Percentiles rank a stretch among this genome's conserved stretches.
These are phyloP conservation scores for Pluteus cervinus DNA, from an alignment of 768 basidiomycete genomes.

Conservation along the genomic window DNA sequence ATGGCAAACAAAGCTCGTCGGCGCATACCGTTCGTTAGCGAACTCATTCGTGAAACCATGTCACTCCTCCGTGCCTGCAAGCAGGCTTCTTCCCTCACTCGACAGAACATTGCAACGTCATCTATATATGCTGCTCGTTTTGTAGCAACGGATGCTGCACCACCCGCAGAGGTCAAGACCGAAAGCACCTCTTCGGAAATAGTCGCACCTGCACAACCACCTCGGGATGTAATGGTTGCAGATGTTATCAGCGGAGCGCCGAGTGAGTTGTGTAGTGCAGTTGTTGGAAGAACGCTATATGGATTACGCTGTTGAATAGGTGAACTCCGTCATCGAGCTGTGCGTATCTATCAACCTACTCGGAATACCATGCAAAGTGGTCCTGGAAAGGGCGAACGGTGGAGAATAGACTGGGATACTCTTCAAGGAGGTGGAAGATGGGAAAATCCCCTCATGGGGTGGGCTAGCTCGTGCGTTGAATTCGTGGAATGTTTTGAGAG, in stretches of 20 bases:
- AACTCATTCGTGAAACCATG: too few relatives aligned
- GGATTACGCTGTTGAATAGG: constrained; percentile 31
- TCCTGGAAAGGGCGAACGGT: constrained; percentile 75
- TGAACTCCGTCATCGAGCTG: constrained; percentile 80
- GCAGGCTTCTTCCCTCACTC: constrained; percentile 12
- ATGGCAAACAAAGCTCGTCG: too few relatives aligned
- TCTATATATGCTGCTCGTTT: constrained; percentile 17
- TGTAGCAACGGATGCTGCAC: constrained; percentile 23
- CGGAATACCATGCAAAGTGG: constrained; percentile 96
- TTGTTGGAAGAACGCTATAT: not conserved
- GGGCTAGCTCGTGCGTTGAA: constrained; percentile 81
- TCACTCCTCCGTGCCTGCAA: constrained; percentile 7
- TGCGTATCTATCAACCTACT: constrained; percentile 90
- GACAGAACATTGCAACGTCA: constrained; percentile 16
- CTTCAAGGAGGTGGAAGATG: constrained; percentile 87
- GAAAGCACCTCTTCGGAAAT: constrained; percentile 29
- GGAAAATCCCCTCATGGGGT: constrained; percentile 99
- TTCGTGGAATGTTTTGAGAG: not conserved
- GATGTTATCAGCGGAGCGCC: constrained; percentile 86
- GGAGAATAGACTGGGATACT: constrained; percentile 93
- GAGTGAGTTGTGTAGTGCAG: constrained; percentile 38
- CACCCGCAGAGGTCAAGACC: constrained; percentile 21
- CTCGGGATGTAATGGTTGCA: constrained; percentile 66
- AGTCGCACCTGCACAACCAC: constrained; percentile 37
- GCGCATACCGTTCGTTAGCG: too few relatives aligned